Conservation (phyloP, 2,329 filamentous ascomycete genomes). For the Hypoxylon sp. region DNA sequence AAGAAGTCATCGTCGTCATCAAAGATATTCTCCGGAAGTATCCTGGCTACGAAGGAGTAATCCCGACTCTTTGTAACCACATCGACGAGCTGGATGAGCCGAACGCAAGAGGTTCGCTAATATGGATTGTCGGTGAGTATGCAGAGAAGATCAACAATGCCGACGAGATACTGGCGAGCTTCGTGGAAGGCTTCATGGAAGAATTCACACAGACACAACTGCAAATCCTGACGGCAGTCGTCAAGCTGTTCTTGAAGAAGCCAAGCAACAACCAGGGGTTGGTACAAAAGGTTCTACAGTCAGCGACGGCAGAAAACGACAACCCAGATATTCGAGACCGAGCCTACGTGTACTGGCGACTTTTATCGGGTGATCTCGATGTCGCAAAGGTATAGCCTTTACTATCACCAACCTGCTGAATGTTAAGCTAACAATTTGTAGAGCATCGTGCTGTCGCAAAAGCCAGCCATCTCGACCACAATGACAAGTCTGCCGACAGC, state of each 20-base stretch:
- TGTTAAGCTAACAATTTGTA: constrained; percentile 47
- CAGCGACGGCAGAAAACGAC: constrained; percentile 92
- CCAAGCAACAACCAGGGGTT: constrained; percentile 89
- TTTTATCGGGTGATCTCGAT: constrained; percentile 89
- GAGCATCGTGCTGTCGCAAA: constrained; percentile 91
- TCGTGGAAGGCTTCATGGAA: constrained; percentile 93
- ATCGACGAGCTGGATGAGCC: constrained; percentile 98
- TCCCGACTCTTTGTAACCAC: constrained; percentile 93
- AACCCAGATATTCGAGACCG: constrained; percentile 97
- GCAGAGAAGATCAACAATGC: constrained; percentile 99
- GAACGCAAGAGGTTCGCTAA: constrained; percentile 85
- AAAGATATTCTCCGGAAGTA: constrained; percentile 99
- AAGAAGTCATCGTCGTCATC: constrained; percentile 98
- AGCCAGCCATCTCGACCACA: constrained; percentile 92
- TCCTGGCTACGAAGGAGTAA: constrained; percentile 96
- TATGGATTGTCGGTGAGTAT: constrained; percentile 99
- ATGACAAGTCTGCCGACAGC: constrained; percentile 86
- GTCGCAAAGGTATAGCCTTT: constrained; percentile 75
- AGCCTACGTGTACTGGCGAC: constrained; percentile 97
- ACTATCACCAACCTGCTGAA: not conserved
- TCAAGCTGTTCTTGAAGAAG: constrained; percentile 97
- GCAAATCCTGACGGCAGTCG: constrained; percentile 94
- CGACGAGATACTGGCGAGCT: constrained; percentile 89
- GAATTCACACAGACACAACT: constrained; percentile 99
- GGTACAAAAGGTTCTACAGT: constrained; percentile 93